Percentiles rank a stretch among this genome's conserved stretches.
Conservation (phyloP, 2,329 filamentous ascomycete genomes). For the Fusarium sp. region DNA sequence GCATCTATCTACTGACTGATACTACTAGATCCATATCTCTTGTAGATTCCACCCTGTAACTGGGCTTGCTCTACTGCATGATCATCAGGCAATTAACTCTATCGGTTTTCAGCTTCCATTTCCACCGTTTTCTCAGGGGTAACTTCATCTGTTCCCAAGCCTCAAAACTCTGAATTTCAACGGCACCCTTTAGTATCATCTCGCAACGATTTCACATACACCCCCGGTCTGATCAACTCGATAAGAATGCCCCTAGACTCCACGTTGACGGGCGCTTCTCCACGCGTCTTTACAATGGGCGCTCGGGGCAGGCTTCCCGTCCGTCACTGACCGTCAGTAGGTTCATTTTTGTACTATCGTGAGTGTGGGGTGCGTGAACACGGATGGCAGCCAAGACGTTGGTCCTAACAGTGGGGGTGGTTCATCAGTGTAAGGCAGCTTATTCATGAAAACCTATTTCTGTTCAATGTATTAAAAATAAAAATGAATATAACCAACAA, state of each 20-base stretch:
- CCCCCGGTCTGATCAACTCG: slow-evolving; percentile 16
- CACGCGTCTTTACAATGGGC: slow-evolving; percentile 30
- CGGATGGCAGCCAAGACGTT: background rate
- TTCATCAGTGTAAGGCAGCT: slow-evolving; percentile 7
- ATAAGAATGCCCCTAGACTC: slow-evolving; percentile 36
- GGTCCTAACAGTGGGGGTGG: slow-evolving; percentile 13
- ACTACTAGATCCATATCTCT: slow-evolving; percentile 9
- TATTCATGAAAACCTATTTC: background rate
- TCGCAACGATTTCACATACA: slow-evolving; percentile 9
- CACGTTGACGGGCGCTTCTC: slow-evolving; percentile 39
- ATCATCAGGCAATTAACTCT: slow-evolving; percentile 41
- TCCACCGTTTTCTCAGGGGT: slow-evolving; percentile 30
- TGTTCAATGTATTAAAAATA: background rate
- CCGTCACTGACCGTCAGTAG: slow-evolving; percentile 25
- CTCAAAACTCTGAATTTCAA: slow-evolving; percentile 28
- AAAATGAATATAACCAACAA: background rate
- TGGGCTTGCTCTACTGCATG: slow-evolving; percentile 17
- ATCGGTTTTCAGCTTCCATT: slow-evolving; percentile 7
- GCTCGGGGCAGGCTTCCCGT: slow-evolving; percentile 35
- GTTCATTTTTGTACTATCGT: slow-evolving; percentile 22
- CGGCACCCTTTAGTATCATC: slow-evolving; percentile 1
- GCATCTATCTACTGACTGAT: slow-evolving; percentile 26
- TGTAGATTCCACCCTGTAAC: slow-evolving; percentile 17
- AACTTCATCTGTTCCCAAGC: slow-evolving; percentile 8
- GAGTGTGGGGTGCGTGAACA: slow-evolving; percentile 33